phyloP scores from a whole-genome alignment of 495 filamentous ascomycete genomes.

The Aspergillus kassunensis region DNA sequence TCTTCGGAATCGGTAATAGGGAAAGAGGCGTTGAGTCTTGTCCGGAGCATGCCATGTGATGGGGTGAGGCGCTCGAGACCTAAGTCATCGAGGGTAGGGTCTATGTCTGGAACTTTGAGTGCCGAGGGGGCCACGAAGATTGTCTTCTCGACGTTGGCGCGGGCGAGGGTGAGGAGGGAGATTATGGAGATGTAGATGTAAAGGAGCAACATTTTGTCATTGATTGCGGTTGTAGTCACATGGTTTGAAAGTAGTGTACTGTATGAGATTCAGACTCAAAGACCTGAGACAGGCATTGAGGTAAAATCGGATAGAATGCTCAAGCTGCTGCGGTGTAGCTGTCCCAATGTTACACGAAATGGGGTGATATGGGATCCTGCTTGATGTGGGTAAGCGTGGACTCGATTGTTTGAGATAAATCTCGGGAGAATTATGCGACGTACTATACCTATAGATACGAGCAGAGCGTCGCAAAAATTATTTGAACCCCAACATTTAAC shows the following conservation, averaged over 20 bases:
- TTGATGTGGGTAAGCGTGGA: background rate
- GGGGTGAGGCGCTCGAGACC: slow-evolving; percentile 63
- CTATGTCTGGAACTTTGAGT: slow-evolving; percentile 47
- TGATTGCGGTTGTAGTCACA: background rate
- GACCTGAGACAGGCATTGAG: no score
- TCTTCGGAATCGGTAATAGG: slow-evolving; percentile 49
- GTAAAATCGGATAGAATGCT: no score
- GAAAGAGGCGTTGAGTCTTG: slow-evolving; percentile 61
- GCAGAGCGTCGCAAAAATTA: no score
- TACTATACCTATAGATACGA: no score
- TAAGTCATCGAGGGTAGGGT: slow-evolving; percentile 60
- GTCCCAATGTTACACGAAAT: background rate
- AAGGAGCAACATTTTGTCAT: slow-evolving; percentile 14
- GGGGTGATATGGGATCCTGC: background rate
- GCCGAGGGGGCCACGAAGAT: slow-evolving; percentile 74
- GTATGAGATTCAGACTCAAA: no score
- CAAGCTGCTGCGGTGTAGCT: background rate
- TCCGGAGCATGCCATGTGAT: slow-evolving; percentile 49
- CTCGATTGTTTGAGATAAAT: background rate
- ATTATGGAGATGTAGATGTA: slow-evolving; percentile 24
- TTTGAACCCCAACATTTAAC: background rate
- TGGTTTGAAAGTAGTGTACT: background rate
- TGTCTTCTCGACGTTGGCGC: slow-evolving; percentile 83
- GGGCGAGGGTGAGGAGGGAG: slow-evolving; percentile 28
- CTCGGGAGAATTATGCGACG: no score